Evolutionary conservation across 805 yeast species (phyloP), one percentile per base, ranked within the genome.

Genomic region (Ogataea nonfermentans): DNA sequence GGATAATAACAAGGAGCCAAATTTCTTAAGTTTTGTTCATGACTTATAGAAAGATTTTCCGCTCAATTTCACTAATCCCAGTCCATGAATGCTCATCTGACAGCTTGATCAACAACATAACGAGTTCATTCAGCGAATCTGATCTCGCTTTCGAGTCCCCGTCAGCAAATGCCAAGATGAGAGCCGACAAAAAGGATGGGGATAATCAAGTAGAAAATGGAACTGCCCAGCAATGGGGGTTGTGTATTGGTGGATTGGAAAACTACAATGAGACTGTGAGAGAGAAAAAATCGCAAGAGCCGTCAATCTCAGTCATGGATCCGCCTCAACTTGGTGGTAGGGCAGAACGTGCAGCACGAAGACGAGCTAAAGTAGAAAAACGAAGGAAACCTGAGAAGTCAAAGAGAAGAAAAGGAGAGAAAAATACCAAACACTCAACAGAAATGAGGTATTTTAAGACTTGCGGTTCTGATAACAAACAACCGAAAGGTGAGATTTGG

Each of bases 61-160:
- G 45, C 26, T 51, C 55, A 2, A 32, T 28, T 14, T 35, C 43
- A 3, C 7, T 43, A n/a, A 34, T 51, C 12, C 49, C 55, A 6
- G 46, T 47, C 3, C 43, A 41, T 27, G 44, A 46, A 10, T 11
- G 9, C 14, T 37, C 39, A 8, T 40, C 40, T 8, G 51, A 50
- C 6, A 36, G 16, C 4, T 27, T 46, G 9, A n/a, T 43, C 10
- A 43, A 31, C 26, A 36, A 43, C 42, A 38, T 35, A 6, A 36
- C 43, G 6, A 46, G 52, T 37, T 46, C 50, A 5, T 43, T 43
- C 27, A 48, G 40, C 30, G 55, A 47, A 26, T 41, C 53, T 3
- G 51, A 48, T 13, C 19, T 43, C 33, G 9, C 43, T 9, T 48
- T 44, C 13, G 52, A 49, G 23, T 49, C 53, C 22, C 55, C 51